phyloP scores from a whole-genome alignment of 352 stramenopile species.

The Chrysophaeum taylorii region DNA sequence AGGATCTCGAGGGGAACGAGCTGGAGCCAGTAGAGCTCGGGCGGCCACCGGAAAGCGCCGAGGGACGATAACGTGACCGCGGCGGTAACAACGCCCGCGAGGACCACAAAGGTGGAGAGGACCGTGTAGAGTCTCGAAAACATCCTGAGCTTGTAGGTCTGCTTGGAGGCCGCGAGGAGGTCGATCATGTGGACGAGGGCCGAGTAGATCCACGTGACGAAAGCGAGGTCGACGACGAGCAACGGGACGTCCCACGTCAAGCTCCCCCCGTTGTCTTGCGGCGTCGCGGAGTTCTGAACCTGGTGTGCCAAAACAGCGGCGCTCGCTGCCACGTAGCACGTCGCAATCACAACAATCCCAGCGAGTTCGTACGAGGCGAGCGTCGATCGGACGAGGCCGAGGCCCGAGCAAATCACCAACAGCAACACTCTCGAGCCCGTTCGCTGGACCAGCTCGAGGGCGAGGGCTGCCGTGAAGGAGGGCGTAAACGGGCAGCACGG shows the following conservation, averaged over 20 bases:
- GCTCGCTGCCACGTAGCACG: no score
- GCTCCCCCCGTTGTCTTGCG: background rate
- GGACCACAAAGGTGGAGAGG: background rate
- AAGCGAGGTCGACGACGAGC: conserved; percentile 2
- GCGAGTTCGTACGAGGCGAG: no score
- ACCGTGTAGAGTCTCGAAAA: background rate
- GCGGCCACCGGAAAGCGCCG: background rate
- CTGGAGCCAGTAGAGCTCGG: conserved; percentile 12
- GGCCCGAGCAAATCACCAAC: background rate
- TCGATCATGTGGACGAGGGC: background rate
- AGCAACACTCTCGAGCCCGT: background rate
- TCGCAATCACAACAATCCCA: no score
- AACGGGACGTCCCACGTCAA: background rate
- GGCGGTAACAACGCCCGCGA: background rate
- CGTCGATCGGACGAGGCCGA: background rate
- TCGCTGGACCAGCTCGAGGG: background rate
- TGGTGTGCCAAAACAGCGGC: no score
- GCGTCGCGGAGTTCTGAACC: no score
- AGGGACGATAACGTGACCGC: background rate
- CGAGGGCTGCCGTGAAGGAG: background rate
- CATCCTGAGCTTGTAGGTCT: conserved; percentile 7
- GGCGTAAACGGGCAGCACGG: conserved; percentile 3
- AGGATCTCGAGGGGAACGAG: conserved; percentile 4
- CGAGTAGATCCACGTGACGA: conserved; percentile 2
- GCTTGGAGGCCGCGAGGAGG: background rate